Base-by-base conservation (phyloP, 169 alveolate genomes). In the Plasmodium cynomolgi region DNA sequence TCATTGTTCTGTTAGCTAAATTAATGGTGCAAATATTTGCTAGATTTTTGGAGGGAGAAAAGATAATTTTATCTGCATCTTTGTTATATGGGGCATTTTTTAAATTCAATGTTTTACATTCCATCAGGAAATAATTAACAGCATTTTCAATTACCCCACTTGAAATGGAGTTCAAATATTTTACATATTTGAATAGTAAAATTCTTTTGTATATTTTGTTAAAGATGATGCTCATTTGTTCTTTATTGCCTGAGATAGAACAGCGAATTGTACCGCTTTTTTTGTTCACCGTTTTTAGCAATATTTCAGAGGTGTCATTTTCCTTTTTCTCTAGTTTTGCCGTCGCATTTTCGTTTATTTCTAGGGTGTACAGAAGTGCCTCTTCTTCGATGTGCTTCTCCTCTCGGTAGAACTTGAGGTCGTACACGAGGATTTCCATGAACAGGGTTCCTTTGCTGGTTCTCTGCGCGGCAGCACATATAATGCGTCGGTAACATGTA, bases 351-450 rank as follows among this genome's bases (percentile, higher is more conserved):
- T 88, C 90, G 75, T 88, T 39, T 79, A 88, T 77, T 33, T 79
- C 79, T 23, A 88, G 47, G 29, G 75, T 23, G 44, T 88, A 73
- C 37, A 80, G 23, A n/a, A 88, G 23, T 56, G 72, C 73, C 11
- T 79, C 82, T 68, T 88, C 94, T 56, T 54, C 23, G 31, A 88
- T 80, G 33, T 23, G 72, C n/a, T 8, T 54, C 39, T 72, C 50
- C 17, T 34, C 41, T n/a, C 71, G 41, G 58, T 88, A 88, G 44
- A 88, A 88, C 33, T 79, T 77, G 71, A 88, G 39, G 34, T 79
- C 41, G 47, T 34, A 88, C 33, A 88, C 44, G 23, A 88, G 94
- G 9, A 88, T 54, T 88, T 88, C 94, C 62, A 88, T 88, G 71
- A 85, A 77, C 33, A 85, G 34, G 23, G 11, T 74, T 26, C 93